A percentile compares a stretch with the other conserved stretches of the same genome.
Evolutionary conservation across 176 grass and related monocot species (phyloP).

Genomic region (Puccinellia tenuiflora): DNA sequence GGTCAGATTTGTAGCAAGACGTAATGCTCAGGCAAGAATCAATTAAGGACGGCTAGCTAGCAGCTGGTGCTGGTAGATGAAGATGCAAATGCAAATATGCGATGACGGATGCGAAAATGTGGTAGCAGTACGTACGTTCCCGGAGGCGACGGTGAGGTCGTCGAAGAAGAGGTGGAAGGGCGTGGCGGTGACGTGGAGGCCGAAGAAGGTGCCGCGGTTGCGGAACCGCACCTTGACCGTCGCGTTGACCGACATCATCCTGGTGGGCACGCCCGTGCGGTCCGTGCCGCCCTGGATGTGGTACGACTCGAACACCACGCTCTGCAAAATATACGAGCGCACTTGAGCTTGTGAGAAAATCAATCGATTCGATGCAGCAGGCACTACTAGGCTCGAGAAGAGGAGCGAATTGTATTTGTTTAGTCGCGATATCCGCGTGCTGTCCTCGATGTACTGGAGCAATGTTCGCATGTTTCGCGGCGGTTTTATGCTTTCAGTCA

Average conservation of each 20-base stretch:
- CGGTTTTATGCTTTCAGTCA: background rate
- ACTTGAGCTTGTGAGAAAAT: background rate
- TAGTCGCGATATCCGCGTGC: background rate
- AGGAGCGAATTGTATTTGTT: background rate
- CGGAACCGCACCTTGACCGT: conserved; percentile 84
- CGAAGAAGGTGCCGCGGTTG: conserved; percentile 94
- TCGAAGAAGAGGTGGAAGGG: conserved; percentile 68
- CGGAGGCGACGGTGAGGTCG: conserved; percentile 84
- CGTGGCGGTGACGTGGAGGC: conserved; percentile 86
- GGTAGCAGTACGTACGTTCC: conserved; percentile 36
- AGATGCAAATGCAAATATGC: background rate
- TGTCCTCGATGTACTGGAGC: background rate
- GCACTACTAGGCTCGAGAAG: background rate
- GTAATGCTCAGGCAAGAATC: background rate
- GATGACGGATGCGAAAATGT: background rate
- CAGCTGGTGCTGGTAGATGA: no score
- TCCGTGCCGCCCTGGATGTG: conserved; percentile 96
- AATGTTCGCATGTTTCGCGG: background rate
- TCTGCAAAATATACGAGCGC: conserved; percentile 27
- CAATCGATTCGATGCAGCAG: background rate
- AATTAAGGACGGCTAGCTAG: background rate
- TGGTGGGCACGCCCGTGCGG: conserved; percentile 87
- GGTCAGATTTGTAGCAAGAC: background rate
- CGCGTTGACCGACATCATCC: conserved; percentile 90
- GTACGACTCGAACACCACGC: conserved; percentile 89